Base-by-base conservation (phyloP, 768 basidiomycete species). In the Calvatia gigantea region DNA sequence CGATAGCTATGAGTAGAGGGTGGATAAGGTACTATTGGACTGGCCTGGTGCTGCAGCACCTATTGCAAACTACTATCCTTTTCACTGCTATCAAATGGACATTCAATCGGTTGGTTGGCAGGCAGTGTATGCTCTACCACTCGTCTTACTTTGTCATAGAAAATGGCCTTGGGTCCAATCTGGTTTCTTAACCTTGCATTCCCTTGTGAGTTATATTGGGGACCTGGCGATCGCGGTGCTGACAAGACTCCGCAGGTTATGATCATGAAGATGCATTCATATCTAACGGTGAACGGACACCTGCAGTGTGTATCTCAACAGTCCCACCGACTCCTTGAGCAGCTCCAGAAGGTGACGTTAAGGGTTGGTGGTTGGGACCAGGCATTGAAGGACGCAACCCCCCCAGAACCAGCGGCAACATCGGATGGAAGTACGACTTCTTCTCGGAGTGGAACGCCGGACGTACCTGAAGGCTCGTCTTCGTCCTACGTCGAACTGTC, bases 121-220 rank as follows among this genome's bases (percentile, higher is more conserved):
- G 42, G 35, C 2, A 23, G 15, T 51, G 38, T 7, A 33, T 35
- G n/a, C 46, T 23, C 23, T 44, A 39, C 33, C 50, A 25, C 42
- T 47, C 15, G 15, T 42, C 11, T 38, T n/a, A 45, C 58, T 29
- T 9, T 15, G 41, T 23, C 19, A n/a, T 57, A 90, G 94, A 48
- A 81, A 94, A 63, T 98, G 95, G 95, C 94, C 93, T 32, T 98
- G 95, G 95, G 95, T 98, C 4, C 95, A 98, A 66, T 91, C 89
- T 4, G 94, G 92, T 5, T 95, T 89, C 69, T 73, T 94, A 46
- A 95, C 89, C 0, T 70, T 94, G 46, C 95, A 98, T 67, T 85
- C 89, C 7, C 75, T 98, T 19, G 91, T 86, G 59, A 52, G 82
- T 71, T 37, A 6, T n/a, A 19, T 17, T 39, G 37, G 23, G 12